phyloP scores from a whole-genome alignment of 129 eudicot genomes.

The Lonicera japonica region DNA sequence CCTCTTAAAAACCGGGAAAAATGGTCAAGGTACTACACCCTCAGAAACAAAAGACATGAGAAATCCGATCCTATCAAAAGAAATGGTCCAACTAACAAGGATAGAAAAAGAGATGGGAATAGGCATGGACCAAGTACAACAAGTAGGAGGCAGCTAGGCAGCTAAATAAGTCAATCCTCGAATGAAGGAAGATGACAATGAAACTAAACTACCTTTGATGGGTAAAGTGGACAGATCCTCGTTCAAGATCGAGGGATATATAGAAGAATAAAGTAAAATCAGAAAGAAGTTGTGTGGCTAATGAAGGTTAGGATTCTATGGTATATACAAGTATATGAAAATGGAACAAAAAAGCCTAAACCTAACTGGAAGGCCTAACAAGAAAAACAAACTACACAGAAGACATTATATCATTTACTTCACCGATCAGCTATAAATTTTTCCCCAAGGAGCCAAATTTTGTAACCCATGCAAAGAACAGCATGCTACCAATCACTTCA shows the following conservation, averaged over 20 bases:
- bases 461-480: neutral
- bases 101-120: slow-evolving; percentile 3
- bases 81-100: slow-evolving; percentile 4
- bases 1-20: slow-evolving; percentile 40
- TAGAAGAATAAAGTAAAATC: neutral
- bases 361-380: neutral
- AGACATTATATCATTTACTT: neutral
- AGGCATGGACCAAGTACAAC: slow-evolving; percentile 1
- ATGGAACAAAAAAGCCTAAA: slow-evolving; percentile 2
- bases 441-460: neutral
- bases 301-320: slow-evolving; percentile 27
- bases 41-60: neutral
- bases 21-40: slow-evolving; percentile 23
- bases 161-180: slow-evolving; percentile 1
- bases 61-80: slow-evolving; percentile 11
- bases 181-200: neutral
- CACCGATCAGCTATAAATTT: slow-evolving; percentile 10
- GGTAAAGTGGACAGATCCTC: neutral
- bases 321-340: slow-evolving; percentile 30
- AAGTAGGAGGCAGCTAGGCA: slow-evolving; percentile 4
- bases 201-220: neutral
- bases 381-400: neutral
- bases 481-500: slow-evolving; percentile 1
- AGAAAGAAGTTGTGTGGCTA: slow-evolving; percentile 10
- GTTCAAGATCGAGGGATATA: slow-evolving; percentile 1